A percentile compares a stretch with the other conserved stretches of the same genome.
phyloP scores from a whole-genome alignment of 2,329 filamentous ascomycete species.

The Trichoderma cornu-damae region DNA sequence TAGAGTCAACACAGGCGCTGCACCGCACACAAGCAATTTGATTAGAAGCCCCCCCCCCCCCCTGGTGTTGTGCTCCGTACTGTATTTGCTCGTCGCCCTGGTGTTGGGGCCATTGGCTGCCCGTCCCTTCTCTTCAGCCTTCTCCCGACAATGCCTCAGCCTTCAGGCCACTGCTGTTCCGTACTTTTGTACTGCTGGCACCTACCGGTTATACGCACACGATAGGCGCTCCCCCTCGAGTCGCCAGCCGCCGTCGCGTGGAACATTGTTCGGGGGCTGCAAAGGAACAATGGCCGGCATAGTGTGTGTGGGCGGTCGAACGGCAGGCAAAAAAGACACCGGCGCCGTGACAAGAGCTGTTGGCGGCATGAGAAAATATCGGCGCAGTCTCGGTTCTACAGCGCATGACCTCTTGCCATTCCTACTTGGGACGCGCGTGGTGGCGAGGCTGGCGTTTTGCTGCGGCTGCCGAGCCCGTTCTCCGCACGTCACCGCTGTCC shows the following conservation, averaged over 20 bases:
- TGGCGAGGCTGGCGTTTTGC: slow-evolving; percentile 6
- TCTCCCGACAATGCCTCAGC: no score
- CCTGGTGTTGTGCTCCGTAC: background rate
- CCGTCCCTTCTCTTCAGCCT: slow-evolving; percentile 7
- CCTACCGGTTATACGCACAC: no score
- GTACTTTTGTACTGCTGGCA: no score
- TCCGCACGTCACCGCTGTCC: slow-evolving; percentile 12
- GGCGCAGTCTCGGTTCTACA: slow-evolving; percentile 17
- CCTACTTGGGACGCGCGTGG: background rate
- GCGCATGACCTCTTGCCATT: background rate
- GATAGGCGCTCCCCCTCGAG: slow-evolving; percentile 6
- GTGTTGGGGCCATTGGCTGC: slow-evolving; percentile 2
- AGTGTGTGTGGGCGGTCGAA: background rate
- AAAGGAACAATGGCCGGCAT: slow-evolving; percentile 1
- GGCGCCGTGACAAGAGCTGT: background rate
- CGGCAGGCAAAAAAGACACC: background rate
- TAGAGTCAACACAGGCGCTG: slow-evolving; percentile 16
- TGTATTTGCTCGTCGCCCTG: background rate
- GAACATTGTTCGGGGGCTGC: slow-evolving; percentile 3
- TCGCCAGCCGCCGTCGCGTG: background rate
- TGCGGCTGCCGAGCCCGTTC: slow-evolving; percentile 8
- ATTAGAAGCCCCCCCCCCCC: background rate
- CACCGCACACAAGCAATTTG: slow-evolving; percentile 2
- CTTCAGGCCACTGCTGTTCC: no score
- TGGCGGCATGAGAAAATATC: slow-evolving; percentile 10